phyloP scores from a whole-genome alignment of 345 rosid genomes.

The Erucastrum elatum region DNA sequence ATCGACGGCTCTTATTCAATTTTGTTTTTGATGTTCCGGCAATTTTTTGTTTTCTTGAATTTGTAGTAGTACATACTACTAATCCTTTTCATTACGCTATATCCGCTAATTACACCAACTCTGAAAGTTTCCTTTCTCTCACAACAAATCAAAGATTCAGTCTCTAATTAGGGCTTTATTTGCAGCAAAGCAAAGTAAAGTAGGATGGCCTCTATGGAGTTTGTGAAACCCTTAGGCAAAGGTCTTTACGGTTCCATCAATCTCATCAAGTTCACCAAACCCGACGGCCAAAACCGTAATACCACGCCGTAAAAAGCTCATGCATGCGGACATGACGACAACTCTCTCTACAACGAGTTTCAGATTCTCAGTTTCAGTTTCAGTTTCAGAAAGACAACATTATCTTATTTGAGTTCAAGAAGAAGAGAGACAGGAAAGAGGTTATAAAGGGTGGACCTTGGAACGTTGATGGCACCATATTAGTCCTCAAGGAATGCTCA shows the following conservation, averaged over 20 bases:
- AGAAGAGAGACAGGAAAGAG: not conserved
- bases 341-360: not conserved
- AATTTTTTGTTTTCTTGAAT: no score
- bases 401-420: not conserved
- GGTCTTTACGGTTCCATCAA: slow-evolving; percentile 24
- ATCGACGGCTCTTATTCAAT: no score
- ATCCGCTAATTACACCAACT: not conserved
- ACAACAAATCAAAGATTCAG: slow-evolving; percentile 14
- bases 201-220: not conserved
- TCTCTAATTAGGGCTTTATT: slow-evolving; percentile 2
- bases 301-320: not conserved
- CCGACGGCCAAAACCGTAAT: not conserved
- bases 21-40: no score
- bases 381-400: not conserved
- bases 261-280: slow-evolving; percentile 3
- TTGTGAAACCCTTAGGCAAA: slow-evolving; percentile 18
- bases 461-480: slow-evolving; percentile 2
- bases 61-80: no score
- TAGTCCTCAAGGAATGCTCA: not conserved
- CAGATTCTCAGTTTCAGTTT: no score
- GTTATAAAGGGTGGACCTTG: not conserved
- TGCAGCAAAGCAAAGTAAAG: not conserved
- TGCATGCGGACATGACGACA: not conserved
- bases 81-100: no score
- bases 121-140: not conserved